Evolutionary conservation across 2,329 filamentous ascomycete species (phyloP).

Genomic region (Dactylellina leptospora): DNA sequence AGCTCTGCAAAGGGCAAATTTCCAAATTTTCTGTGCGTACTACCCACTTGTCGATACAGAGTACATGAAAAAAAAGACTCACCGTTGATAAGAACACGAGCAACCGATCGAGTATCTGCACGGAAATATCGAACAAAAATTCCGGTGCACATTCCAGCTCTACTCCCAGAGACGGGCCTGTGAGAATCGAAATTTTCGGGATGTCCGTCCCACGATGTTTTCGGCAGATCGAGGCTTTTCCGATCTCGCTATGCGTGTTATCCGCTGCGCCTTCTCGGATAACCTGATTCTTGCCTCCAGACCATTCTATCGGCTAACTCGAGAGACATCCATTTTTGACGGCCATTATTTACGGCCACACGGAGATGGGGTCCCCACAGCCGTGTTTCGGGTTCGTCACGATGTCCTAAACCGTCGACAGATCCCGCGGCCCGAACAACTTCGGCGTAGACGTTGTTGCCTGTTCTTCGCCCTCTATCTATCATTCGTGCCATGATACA

Average conservation of each 20-base stretch:
- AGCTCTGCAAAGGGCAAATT: conserved; percentile 5
- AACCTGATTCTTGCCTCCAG: conserved; percentile 29
- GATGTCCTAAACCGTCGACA: conserved; percentile 16
- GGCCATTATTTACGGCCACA: conserved; percentile 24
- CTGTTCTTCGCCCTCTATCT: no score
- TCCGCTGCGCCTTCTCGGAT: conserved; percentile 34
- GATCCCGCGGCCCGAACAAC: no score
- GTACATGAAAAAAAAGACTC: conserved; percentile 15
- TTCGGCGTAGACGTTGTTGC: no score
- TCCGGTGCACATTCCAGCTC: conserved; percentile 18
- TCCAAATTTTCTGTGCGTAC: neutral
- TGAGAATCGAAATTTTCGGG: conserved; percentile 5
- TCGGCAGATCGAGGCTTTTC: conserved; percentile 32
- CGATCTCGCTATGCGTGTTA: conserved; percentile 32
- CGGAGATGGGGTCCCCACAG: conserved; percentile 45
- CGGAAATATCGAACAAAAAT: conserved; percentile 18
- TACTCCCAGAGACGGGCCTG: conserved; percentile 24
- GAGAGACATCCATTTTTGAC: neutral
- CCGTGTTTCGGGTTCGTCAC: conserved; percentile 36
- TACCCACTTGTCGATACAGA: neutral
- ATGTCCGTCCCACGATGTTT: conserved; percentile 3
- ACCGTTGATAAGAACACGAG: conserved; percentile 28
- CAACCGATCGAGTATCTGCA: neutral
- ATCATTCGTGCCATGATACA: no score
- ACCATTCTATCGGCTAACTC: conserved; percentile 20